Evolutionary conservation across 169 alveolate species (phyloP).

Genomic region (Plasmodium ovale): DNA sequence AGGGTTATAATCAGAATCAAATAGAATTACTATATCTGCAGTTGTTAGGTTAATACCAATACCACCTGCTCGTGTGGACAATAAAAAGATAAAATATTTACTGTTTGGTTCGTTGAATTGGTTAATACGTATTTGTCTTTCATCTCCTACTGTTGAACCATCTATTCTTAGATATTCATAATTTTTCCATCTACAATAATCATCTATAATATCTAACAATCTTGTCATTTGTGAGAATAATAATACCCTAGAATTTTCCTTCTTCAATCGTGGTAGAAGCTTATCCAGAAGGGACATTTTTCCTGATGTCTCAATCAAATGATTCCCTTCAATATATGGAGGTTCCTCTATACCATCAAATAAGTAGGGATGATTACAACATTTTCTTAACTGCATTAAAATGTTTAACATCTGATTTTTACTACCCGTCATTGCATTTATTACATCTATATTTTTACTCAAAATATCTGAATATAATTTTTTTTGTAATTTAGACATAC

Average conservation of each 20-base stretch:
- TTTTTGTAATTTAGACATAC: slow-evolving; percentile 95
- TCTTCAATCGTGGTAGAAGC: slow-evolving; percentile 81
- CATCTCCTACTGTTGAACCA: slow-evolving; percentile 97
- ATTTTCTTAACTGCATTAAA: slow-evolving; percentile 98
- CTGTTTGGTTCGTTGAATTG: slow-evolving; percentile 93
- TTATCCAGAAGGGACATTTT: slow-evolving; percentile 94
- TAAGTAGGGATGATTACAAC: slow-evolving; percentile 98
- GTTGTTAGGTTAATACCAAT: slow-evolving; percentile 97
- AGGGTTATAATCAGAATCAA: slow-evolving; percentile 99
- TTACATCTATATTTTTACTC: slow-evolving; percentile 86
- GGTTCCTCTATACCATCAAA: slow-evolving; percentile 94
- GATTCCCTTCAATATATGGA: slow-evolving; percentile 91
- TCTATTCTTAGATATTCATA: slow-evolving; percentile 96
- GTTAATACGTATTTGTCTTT: slow-evolving; percentile 93
- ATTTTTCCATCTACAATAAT: slow-evolving; percentile 94
- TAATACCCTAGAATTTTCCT: slow-evolving; percentile 89
- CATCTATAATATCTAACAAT: slow-evolving; percentile 95
- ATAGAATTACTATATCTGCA: slow-evolving; percentile 97
- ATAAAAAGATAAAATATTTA: slow-evolving; percentile 92
- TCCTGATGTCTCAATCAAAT: slow-evolving; percentile 92
- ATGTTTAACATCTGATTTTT: slow-evolving; percentile 93
- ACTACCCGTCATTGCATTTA: slow-evolving; percentile 80
- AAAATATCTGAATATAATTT: slow-evolving; percentile 93
- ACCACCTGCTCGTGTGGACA: slow-evolving; percentile 98
- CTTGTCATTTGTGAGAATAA: slow-evolving; percentile 95